Conservation (phyloP, 106 monocot genomes). For the Dendrobium nobile region DNA sequence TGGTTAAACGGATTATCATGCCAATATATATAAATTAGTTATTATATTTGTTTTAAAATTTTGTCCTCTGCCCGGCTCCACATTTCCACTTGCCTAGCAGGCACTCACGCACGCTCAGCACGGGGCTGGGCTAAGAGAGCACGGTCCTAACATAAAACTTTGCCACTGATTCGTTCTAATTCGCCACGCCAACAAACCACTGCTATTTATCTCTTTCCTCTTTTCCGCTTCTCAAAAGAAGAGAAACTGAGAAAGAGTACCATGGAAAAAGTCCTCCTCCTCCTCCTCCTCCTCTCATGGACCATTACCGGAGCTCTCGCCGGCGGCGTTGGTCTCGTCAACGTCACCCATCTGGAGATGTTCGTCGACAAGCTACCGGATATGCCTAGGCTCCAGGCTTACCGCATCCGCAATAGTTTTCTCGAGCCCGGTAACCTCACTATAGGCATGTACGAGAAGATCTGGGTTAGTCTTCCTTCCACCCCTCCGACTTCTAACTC, state of each 20-base stretch:
- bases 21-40: too few relatives aligned
- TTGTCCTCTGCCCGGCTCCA: too few relatives aligned
- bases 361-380: slow-evolving; percentile 70
- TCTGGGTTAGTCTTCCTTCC: slow-evolving; percentile 40
- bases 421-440: slow-evolving; percentile 46
- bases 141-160: too few relatives aligned
- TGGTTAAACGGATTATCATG: too few relatives aligned
- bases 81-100: too few relatives aligned
- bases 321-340: slow-evolving; percentile 1
- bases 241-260: background rate
- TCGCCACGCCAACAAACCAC: too few relatives aligned
- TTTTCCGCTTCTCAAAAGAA: too few relatives aligned
- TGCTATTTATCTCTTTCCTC: too few relatives aligned
- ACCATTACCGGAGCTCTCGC: background rate
- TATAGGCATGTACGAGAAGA: slow-evolving; percentile 75
- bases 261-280: background rate
- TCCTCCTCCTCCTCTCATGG: background rate
- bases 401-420: slow-evolving; percentile 12
- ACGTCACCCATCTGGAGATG: slow-evolving; percentile 43
- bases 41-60: too few relatives aligned
- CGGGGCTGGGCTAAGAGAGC: too few relatives aligned
- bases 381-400: slow-evolving; percentile 49
- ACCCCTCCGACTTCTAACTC: background rate
- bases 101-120: too few relatives aligned
- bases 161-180: too few relatives aligned